These are phyloP conservation scores for Plasmodium vivax DNA, from an alignment of 169 alveolate species.

Conservation along the genomic window DNA sequence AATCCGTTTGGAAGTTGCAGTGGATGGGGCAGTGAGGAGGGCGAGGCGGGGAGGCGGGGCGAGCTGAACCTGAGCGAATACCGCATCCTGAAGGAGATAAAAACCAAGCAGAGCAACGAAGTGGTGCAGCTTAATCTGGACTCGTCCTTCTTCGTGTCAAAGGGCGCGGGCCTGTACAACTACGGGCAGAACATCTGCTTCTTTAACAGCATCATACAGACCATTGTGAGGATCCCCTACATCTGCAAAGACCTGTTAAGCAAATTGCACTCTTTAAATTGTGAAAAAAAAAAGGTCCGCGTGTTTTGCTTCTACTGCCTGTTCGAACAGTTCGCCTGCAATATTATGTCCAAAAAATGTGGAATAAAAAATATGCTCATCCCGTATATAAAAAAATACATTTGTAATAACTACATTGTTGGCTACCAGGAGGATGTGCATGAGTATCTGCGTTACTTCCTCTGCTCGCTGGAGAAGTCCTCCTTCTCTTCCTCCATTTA, in stretches of 20 bases:
- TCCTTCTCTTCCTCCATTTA: conserved; percentile 67
- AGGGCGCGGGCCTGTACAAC: conserved; percentile 83
- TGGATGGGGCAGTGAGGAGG: not conserved
- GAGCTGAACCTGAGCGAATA: conserved; percentile 31
- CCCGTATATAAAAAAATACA: conserved; percentile 77
- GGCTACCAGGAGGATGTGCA: conserved; percentile 84
- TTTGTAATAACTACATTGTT: conserved; percentile 78
- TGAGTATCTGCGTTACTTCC: conserved; percentile 79
- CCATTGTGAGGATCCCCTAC: conserved; percentile 80
- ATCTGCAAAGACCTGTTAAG: conserved; percentile 77
- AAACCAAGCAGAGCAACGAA: conserved; percentile 38
- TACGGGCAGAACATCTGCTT: conserved; percentile 85
- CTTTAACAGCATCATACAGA: conserved; percentile 83
- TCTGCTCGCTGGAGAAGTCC: conserved; percentile 78
- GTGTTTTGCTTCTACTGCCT: conserved; percentile 80
- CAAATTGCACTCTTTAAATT: conserved; percentile 77
- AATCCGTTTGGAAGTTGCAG: not conserved
- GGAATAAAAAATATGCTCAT: conserved; percentile 76
- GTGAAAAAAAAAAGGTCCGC: conserved; percentile 57
- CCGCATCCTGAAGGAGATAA: conserved; percentile 46
- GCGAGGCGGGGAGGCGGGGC: not conserved
- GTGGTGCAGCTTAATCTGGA: conserved; percentile 37
- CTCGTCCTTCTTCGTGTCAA: conserved; percentile 46
- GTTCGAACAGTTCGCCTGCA: conserved; percentile 78
- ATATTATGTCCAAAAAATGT: conserved; percentile 29